Evolutionary conservation across 441 rosid species (phyloP).

Genomic region (Raphanus hybrid): DNA sequence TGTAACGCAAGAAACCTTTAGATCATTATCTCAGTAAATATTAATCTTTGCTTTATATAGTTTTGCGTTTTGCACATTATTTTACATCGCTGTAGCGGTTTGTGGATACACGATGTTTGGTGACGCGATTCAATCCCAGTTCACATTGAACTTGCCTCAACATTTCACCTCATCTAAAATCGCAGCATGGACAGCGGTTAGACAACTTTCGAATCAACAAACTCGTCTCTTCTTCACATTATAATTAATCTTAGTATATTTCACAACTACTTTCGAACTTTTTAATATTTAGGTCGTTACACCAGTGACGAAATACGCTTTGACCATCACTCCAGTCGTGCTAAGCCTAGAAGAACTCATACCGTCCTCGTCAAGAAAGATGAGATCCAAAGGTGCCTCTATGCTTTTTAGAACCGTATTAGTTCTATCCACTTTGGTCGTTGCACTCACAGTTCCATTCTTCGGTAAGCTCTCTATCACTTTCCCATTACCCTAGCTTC

Average conservation of each 20-base stretch:
- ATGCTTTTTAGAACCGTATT: constrained; percentile 62
- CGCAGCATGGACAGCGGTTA: constrained; percentile 72
- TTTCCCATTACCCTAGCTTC: constrained; percentile 47
- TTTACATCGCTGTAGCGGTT: constrained; percentile 56
- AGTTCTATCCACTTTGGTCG: constrained; percentile 62
- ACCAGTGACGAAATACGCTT: constrained; percentile 76
- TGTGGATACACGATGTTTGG: constrained; percentile 76
- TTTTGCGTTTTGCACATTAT: constrained; percentile 54
- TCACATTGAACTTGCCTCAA: constrained; percentile 71
- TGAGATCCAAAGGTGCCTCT: constrained; percentile 48
- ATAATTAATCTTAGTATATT: constrained; percentile 18
- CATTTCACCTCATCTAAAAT: constrained; percentile 57
- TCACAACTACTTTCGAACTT: not conserved
- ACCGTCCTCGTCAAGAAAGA: constrained; percentile 45
- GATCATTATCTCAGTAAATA: not conserved
- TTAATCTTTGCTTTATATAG: constrained; percentile 41
- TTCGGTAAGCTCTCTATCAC: constrained; percentile 60
- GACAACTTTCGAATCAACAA: constrained; percentile 2
- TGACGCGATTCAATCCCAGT: constrained; percentile 64
- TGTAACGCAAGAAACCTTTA: constrained; percentile 14
- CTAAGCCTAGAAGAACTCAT: constrained; percentile 72
- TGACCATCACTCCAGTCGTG: constrained; percentile 71
- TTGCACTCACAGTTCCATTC: constrained; percentile 69
- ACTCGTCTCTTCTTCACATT: constrained; percentile 32
- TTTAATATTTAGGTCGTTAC: constrained; percentile 55